Evolutionary conservation across 345 rosid species (phyloP).

Genomic region (Heritiera fomes): DNA sequence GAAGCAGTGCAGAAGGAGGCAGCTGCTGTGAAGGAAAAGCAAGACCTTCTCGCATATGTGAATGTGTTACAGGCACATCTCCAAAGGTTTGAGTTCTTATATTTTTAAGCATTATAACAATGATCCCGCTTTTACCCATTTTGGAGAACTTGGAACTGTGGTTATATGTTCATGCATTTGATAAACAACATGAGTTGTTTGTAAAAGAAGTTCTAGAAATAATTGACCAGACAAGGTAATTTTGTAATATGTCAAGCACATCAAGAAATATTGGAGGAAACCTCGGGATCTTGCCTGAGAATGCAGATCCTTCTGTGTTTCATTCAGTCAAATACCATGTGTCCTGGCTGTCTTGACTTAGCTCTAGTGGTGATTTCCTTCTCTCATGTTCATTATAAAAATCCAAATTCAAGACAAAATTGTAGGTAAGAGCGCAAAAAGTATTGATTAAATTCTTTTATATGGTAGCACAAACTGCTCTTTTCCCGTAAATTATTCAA

Average conservation of each 20-base stretch:
- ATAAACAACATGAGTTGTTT: background rate
- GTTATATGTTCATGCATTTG: background rate
- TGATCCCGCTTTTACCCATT: constrained; percentile 3
- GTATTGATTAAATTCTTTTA: background rate
- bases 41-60: constrained; percentile 87
- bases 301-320: background rate
- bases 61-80: constrained; percentile 78
- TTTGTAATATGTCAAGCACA: background rate
- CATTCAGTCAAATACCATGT: background rate
- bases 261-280: background rate
- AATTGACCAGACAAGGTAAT: background rate
- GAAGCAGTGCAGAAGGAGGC: constrained; percentile 77
- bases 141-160: constrained; percentile 2
- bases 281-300: background rate
- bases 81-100: constrained; percentile 63
- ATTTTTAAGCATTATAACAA: background rate
- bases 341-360: background rate
- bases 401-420: background rate
- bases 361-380: background rate
- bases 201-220: background rate
- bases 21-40: constrained; percentile 70
- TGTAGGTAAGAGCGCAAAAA: background rate
- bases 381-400: background rate
- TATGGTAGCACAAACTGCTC: background rate
- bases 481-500: background rate